These are phyloP conservation scores for Colletotrichum scovillei DNA, from an alignment of 2,329 filamentous ascomycete genomes.

Conservation along the genomic window DNA sequence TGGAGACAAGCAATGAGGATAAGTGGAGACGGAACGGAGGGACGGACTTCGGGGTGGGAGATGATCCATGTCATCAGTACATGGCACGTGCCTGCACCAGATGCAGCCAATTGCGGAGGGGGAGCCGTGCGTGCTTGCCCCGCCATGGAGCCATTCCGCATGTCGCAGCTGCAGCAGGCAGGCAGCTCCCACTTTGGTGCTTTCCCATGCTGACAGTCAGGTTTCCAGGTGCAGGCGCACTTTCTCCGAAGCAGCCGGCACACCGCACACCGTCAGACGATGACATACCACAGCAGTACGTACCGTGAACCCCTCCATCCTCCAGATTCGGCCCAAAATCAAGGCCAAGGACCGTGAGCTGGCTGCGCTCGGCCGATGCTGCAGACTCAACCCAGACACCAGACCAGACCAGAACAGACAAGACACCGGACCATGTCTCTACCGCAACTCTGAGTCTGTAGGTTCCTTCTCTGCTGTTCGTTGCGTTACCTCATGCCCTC, in stretches of 20 bases:
- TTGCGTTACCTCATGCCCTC: not conserved
- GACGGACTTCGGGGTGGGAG: slow-evolving; percentile 17
- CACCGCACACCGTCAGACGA: not conserved
- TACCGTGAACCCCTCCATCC: not conserved
- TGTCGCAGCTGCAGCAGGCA: not conserved
- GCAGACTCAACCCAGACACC: slow-evolving; percentile 5
- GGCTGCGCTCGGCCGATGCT: slow-evolving; percentile 24
- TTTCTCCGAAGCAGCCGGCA: slow-evolving; percentile 16
- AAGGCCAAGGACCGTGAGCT: not conserved
- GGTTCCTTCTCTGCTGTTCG: not conserved
- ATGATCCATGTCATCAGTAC: slow-evolving; percentile 10
- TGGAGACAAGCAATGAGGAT: not conserved
- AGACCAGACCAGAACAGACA: slow-evolving; percentile 6
- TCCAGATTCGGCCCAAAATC: not conserved
- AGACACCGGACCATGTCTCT: slow-evolving; percentile 9
- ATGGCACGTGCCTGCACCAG: not conserved
- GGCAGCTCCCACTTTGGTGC: not conserved
- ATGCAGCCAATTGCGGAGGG: not conserved
- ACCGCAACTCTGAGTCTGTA: slow-evolving; percentile 2
- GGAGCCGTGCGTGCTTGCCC: slow-evolving; percentile 13
- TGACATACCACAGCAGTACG: not conserved
- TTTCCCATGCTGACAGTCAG: not conserved
- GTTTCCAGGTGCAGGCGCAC: not conserved
- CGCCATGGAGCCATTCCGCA: slow-evolving; percentile 8
- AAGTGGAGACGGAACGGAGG: not conserved